A percentile compares a stretch with the other conserved stretches of the same genome.
Conservation (phyloP, 805 yeast genomes). For the Candida maris region DNA sequence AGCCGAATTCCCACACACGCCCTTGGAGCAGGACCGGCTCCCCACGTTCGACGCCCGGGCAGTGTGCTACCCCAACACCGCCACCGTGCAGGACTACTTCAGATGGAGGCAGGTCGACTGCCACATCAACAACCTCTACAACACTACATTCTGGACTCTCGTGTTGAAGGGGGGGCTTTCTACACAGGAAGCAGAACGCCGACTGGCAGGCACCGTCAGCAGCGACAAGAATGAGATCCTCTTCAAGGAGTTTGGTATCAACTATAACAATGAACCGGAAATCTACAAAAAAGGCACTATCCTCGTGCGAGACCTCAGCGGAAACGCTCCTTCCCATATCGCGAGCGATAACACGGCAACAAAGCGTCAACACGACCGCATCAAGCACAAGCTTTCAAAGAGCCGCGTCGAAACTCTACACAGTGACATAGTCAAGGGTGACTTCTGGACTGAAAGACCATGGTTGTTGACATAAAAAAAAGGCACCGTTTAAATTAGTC, state of each 20-base stretch:
- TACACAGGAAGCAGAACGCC: conserved; percentile 77
- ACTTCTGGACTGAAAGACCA: conserved; percentile 56
- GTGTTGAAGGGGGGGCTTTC: conserved; percentile 66
- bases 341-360: conserved; percentile 16
- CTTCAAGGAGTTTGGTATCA: conserved; percentile 72
- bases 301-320: conserved; percentile 43
- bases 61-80: conserved; percentile 69
- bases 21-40: conserved; percentile 40
- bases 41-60: conserved; percentile 94
- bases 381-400: conserved; percentile 46
- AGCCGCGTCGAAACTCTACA: conserved; percentile 45
- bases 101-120: conserved; percentile 96
- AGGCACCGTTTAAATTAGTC: neutral
- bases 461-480: conserved; percentile 23
- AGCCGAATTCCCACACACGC: conserved; percentile 49
- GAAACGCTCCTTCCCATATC: conserved; percentile 1
- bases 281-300: conserved; percentile 82
- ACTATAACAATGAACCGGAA: conserved; percentile 88
- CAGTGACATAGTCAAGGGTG: conserved; percentile 59
- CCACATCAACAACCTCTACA: conserved; percentile 91
- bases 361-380: conserved; percentile 48
- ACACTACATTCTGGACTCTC: conserved; percentile 88
- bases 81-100: conserved; percentile 71
- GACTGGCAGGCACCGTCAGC: conserved; percentile 71
- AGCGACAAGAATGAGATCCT: conserved; percentile 86